Evolutionary conservation across 2,329 filamentous ascomycete species (phyloP).

Genomic region (Neocucurbitaria cava): DNA sequence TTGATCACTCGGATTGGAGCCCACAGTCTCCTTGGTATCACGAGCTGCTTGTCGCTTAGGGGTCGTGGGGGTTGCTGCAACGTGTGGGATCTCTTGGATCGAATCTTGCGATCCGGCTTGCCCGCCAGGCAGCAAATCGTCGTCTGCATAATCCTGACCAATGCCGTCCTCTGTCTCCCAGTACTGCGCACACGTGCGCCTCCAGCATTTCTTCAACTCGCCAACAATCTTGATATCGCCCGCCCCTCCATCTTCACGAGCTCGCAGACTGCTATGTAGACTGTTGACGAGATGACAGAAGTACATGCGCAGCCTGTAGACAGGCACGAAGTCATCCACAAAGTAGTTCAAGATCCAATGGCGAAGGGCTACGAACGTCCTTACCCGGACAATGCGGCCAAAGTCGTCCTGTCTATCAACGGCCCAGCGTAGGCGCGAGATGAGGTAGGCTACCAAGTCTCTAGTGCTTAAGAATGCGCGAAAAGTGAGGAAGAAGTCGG

Average conservation of each 20-base stretch:
- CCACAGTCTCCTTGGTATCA: constrained; percentile 42
- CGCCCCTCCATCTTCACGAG: constrained; percentile 59
- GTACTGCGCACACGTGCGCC: constrained; percentile 84
- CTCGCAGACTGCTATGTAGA: constrained; percentile 61
- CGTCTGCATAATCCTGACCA: constrained; percentile 64
- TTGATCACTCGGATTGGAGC: constrained; percentile 48
- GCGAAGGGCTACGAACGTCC: constrained; percentile 91
- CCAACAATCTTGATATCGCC: constrained; percentile 85
- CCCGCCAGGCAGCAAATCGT: constrained; percentile 78
- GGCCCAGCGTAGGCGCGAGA: constrained; percentile 88
- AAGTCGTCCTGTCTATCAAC: constrained; percentile 79
- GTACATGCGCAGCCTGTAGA: constrained; percentile 73
- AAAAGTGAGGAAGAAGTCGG: constrained; percentile 97
- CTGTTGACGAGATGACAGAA: constrained; percentile 84
- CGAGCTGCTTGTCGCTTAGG: constrained; percentile 33
- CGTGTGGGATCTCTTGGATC: constrained; percentile 25
- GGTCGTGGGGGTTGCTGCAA: constrained; percentile 26
- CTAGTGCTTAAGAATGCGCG: constrained; percentile 81
- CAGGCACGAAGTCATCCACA: constrained; percentile 85
- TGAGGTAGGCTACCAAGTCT: constrained; percentile 81
- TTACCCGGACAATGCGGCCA: constrained; percentile 91
- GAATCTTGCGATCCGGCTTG: constrained; percentile 56
- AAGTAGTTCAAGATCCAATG: constrained; percentile 99
- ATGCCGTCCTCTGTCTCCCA: constrained; percentile 80
- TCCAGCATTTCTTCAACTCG: constrained; percentile 97